Evolutionary conservation across 176 grass and related monocot species (phyloP), one percentile per base, ranked within the genome.

Genomic region (Triticum monococcum): DNA sequence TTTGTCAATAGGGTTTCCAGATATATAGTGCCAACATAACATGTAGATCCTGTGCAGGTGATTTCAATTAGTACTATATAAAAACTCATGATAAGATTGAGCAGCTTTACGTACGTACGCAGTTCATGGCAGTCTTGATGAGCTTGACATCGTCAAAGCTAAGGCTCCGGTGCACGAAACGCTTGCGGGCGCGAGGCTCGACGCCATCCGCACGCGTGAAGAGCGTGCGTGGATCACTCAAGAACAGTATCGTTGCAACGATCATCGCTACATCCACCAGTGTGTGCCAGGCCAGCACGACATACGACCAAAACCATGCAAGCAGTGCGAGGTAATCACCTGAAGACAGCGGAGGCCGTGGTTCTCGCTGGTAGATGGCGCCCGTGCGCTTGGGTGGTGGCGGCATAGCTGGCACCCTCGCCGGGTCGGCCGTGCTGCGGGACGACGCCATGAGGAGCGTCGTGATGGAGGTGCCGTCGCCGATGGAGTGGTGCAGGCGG

Each of bases 381-480:
- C 70, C 70, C 0, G 70, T 45, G 22, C 70, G 70, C 5, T 16
- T 45, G 5, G 70, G 70, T 12, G 12, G 70, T 3, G 38, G 38
- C 0, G 38, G 70, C 70, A 73, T 73, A 6, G 70, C 70, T 1
- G 70, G 38, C 38, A 26, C 22, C 70, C 70, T 31, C 4, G 54
- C 40, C 5, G 75, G 81, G n/a, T 91, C 77, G 41, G 87, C 63
- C 43, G 89, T 75, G 62, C 83, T 68, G 24, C 87, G 79, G 20
- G 89, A 89, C 81, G 91, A 84, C 28, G 89, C 94, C 33, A 95
- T 60, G 57, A 95, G 72, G 73, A 95, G 89, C 43, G 94, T 73
- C 2, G 56, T 64, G 16, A 84, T 62, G 7, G 70, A 73, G 2
- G 10, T 23, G 22, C n/a, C 70, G 6, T 73, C 70, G 2, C 70